These are phyloP conservation scores for Rhazya stricta DNA, from an alignment of 257 asterid species.

Conservation along the genomic window DNA sequence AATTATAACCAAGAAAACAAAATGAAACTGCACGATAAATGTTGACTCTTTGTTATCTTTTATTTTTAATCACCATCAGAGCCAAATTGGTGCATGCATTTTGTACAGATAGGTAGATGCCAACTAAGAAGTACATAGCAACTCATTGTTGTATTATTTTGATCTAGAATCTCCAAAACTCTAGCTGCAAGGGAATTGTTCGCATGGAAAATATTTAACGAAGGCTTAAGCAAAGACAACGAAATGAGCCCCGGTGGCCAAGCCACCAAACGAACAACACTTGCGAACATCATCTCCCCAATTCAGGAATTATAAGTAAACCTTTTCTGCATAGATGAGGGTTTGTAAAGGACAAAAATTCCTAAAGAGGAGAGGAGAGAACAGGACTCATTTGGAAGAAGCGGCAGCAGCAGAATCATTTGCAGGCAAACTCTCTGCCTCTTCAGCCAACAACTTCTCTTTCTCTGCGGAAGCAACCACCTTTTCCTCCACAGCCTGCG, in stretches of 20 bases:
- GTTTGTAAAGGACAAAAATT: neutral
- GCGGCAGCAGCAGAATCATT: neutral
- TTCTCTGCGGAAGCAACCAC: neutral
- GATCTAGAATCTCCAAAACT: neutral
- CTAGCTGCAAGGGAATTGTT: neutral
- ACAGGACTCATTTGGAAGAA: neutral
- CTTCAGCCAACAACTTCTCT: slow-evolving; percentile 7
- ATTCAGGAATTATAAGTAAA: neutral
- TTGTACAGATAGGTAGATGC: neutral
- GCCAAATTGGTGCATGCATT: neutral
- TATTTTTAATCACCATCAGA: neutral
- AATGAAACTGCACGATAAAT: neutral
- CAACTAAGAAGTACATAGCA: neutral
- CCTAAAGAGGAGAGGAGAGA: neutral
- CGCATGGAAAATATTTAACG: neutral
- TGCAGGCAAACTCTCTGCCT: neutral
- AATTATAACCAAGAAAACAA: neutral
- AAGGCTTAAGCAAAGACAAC: neutral
- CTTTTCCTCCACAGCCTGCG: slow-evolving; percentile 32
- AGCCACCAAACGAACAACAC: neutral
- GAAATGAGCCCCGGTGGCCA: neutral
- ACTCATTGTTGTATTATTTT: neutral
- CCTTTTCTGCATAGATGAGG: neutral
- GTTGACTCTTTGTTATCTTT: neutral
- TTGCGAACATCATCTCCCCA: neutral